Percentiles rank a stretch among this genome's conserved stretches.
These are phyloP conservation scores for Hyparrhenia diplandra DNA, from an alignment of 176 grass and related monocot genomes.

Conservation along the genomic window DNA sequence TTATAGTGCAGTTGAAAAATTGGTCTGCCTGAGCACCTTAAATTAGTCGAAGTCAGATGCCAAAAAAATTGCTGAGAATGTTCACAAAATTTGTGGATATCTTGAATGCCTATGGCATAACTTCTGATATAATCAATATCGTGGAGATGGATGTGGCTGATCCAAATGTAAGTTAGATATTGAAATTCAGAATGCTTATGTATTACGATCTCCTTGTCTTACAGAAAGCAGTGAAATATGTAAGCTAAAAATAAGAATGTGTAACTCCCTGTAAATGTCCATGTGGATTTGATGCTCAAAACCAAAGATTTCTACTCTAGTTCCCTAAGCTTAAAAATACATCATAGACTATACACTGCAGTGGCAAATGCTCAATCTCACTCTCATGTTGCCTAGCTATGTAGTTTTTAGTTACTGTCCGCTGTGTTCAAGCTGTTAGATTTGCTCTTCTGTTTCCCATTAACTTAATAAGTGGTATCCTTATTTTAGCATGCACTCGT, in stretches of 20 bases:
- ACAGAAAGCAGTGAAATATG: too few species aligned
- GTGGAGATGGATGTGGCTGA: neutral
- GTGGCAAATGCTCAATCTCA: neutral
- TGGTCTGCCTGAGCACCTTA: neutral
- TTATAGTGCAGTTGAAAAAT: neutral
- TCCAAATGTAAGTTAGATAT: neutral
- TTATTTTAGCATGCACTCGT: neutral
- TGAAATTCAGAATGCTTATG: neutral
- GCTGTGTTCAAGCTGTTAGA: too few species aligned
- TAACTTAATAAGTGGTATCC: neutral
- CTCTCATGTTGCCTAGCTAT: neutral
- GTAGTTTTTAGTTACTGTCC: neutral
- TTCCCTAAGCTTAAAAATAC: neutral
- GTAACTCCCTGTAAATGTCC: too few species aligned
- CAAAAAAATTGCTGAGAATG: neutral
- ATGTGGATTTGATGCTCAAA: too few species aligned
- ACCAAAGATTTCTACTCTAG: neutral
- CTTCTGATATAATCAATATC: neutral
- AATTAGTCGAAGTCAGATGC: constrained; percentile 3
- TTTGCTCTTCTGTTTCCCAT: too few species aligned
- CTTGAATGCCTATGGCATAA: neutral
- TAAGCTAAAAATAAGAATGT: too few species aligned
- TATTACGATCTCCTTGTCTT: neutral
- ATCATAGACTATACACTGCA: neutral
- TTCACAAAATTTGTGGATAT: neutral